A percentile compares a stretch with the other conserved stretches of the same genome.
Conservation (phyloP, 2,329 filamentous ascomycete species). For the Cladosporium sp. region DNA sequence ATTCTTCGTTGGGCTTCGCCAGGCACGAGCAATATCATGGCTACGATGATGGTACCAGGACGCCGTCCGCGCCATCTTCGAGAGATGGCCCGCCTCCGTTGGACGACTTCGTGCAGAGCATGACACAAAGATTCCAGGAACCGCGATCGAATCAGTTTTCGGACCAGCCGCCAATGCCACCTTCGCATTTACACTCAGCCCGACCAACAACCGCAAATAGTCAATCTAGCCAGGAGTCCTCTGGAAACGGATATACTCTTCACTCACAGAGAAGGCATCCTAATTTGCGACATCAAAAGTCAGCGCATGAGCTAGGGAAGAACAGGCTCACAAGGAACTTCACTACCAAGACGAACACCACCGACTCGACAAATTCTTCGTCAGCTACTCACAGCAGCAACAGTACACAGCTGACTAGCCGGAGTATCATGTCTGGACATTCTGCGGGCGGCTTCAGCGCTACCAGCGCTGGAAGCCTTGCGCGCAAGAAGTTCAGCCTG, state of each 20-base stretch:
- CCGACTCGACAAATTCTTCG: slow-evolving; percentile 59
- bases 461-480: slow-evolving; percentile 90
- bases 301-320: slow-evolving; percentile 68
- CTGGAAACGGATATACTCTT: slow-evolving; percentile 5
- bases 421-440: slow-evolving; percentile 87
- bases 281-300: slow-evolving; percentile 56
- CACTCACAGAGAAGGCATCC: slow-evolving; percentile 39
- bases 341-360: slow-evolving; percentile 81
- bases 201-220: slow-evolving; percentile 25
- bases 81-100: slow-evolving; percentile 59
- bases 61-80: slow-evolving; percentile 30
- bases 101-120: slow-evolving; percentile 81
- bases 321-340: slow-evolving; percentile 69
- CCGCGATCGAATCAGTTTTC: slow-evolving; percentile 50
- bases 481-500: slow-evolving; percentile 59
- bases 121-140: slow-evolving; percentile 74
- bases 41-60: slow-evolving; percentile 48
- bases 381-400: slow-evolving; percentile 56
- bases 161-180: slow-evolving; percentile 32
- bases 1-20: slow-evolving; percentile 68
- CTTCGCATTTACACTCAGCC: slow-evolving; percentile 21
- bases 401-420: slow-evolving; percentile 70
- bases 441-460: slow-evolving; percentile 89
- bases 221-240: slow-evolving; percentile 23
- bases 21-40: slow-evolving; percentile 24